phyloP scores from a whole-genome alignment of 2,329 filamentous ascomycete genomes.

The Alternaria rosae region DNA sequence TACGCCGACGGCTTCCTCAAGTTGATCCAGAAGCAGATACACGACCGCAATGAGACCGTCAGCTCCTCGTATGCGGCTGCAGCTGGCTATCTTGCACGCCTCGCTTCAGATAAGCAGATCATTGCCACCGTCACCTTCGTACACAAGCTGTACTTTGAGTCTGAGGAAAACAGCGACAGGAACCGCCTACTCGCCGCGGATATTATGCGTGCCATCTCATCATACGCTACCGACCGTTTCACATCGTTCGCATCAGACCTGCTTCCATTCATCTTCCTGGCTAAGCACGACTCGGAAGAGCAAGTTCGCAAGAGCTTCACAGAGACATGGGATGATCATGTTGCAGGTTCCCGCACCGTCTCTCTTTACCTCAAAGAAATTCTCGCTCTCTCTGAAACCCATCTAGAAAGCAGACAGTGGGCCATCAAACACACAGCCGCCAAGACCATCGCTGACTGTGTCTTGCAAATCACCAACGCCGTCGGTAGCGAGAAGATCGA shows the following conservation, averaged over 20 bases:
- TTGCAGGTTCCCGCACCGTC: conserved; percentile 82
- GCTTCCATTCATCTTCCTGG: conserved; percentile 87
- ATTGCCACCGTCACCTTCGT: conserved; percentile 62
- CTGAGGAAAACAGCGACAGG: conserved; percentile 77
- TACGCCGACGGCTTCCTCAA: conserved; percentile 79
- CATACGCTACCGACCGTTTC: conserved; percentile 89
- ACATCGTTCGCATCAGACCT: conserved; percentile 75
- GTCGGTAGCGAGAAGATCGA: conserved; percentile 67
- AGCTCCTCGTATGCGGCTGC: conserved; percentile 87
- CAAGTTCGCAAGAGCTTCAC: conserved; percentile 81
- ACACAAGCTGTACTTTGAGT: conserved; percentile 78
- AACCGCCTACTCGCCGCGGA: conserved; percentile 80
- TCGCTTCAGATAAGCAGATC: conserved; percentile 66
- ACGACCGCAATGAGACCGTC: conserved; percentile 94
- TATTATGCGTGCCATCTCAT: conserved; percentile 81
- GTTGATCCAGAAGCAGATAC: conserved; percentile 78
- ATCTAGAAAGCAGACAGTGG: conserved; percentile 85
- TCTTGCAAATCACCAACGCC: conserved; percentile 67
- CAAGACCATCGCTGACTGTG: conserved; percentile 77
- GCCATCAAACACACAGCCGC: conserved; percentile 88
- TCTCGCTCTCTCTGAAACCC: conserved; percentile 68
- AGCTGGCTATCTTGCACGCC: conserved; percentile 80
- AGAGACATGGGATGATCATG: conserved; percentile 89
- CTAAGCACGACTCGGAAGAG: conserved; percentile 82
- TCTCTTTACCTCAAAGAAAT: conserved; percentile 87